A percentile compares a stretch with the other conserved stretches of the same genome.
Evolutionary conservation across 2,329 filamentous ascomycete species (phyloP).

Genomic region (Arachnopeziza araneosa): DNA sequence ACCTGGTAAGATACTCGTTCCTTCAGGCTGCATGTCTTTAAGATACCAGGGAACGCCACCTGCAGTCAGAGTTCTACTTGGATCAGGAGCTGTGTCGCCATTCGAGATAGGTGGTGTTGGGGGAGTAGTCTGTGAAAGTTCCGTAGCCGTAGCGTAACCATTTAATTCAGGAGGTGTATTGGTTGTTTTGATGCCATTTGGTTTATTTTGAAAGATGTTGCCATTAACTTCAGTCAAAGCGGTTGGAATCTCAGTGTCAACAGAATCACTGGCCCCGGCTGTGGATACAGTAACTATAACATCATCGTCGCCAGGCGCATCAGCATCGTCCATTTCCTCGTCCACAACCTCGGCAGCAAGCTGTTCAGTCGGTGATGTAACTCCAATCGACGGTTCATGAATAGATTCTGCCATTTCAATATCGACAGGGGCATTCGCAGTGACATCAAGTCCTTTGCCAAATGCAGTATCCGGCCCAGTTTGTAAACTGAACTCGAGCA

Average conservation of each 20-base stretch:
- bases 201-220: constrained; percentile 13
- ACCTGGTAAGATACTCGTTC: constrained; percentile 72
- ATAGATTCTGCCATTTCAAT: constrained; percentile 25
- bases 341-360: constrained; percentile 28
- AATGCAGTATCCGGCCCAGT: constrained; percentile 35
- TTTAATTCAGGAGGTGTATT: constrained; percentile 45
- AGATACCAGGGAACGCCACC: constrained; percentile 90
- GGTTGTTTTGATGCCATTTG: constrained; percentile 25
- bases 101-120: constrained; percentile 65
- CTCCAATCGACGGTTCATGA: constrained; percentile 34
- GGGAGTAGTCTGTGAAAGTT: constrained; percentile 33
- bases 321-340: constrained; percentile 32
- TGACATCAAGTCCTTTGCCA: constrained; percentile 36
- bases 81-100: constrained; percentile 37
- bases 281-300: constrained; percentile 4
- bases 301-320: constrained; percentile 23
- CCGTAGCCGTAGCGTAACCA: constrained; percentile 33
- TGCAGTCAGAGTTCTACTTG: constrained; percentile 43
- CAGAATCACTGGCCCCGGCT: constrained; percentile 17
- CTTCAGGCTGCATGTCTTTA: constrained; percentile 69
- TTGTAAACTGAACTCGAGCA: constrained; percentile 64
- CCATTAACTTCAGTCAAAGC: constrained; percentile 18
- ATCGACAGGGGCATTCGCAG: constrained; percentile 35
- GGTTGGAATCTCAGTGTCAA: constrained; percentile 4
- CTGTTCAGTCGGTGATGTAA: constrained; percentile 25